These are phyloP conservation scores for Ballota nigra DNA, from an alignment of 257 asterid species.

Conservation along the genomic window DNA sequence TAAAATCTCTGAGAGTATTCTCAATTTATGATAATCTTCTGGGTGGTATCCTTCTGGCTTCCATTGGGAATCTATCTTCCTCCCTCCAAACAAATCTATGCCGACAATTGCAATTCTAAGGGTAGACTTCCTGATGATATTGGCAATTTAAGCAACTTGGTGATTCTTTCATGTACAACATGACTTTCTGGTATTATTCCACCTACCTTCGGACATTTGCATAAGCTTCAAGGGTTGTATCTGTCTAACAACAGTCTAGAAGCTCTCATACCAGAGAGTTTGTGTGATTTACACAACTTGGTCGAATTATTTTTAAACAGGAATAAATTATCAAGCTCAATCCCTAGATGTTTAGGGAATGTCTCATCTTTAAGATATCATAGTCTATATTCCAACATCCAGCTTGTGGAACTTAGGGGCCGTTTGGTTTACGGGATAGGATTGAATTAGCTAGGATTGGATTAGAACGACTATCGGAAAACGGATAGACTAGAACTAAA, in stretches of 20 bases:
- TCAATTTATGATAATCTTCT: conserved; percentile 17
- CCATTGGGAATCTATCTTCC: conserved; percentile 28
- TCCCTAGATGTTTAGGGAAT: not conserved
- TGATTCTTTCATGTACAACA: no score
- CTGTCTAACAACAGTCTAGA: not conserved
- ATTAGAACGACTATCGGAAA: no score
- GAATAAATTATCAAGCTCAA: not conserved
- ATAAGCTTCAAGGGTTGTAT: not conserved
- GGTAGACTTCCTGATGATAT: not conserved
- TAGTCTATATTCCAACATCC: conserved; percentile 14
- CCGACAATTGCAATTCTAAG: not conserved
- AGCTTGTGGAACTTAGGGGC: conserved; percentile 26
- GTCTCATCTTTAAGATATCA: not conserved
- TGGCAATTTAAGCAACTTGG: no score
- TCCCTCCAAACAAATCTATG: not conserved
- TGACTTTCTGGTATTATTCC: not conserved
- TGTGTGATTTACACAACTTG: not conserved
- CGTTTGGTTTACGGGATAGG: no score
- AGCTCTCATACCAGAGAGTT: not conserved
- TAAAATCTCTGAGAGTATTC: not conserved
- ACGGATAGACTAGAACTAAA: no score
- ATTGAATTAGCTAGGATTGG: no score
- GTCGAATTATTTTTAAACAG: no score
- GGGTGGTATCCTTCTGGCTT: no score
- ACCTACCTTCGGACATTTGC: not conserved